Base-by-base conservation (phyloP, 495 filamentous ascomycete species). In the Penicillium malachiteum region DNA sequence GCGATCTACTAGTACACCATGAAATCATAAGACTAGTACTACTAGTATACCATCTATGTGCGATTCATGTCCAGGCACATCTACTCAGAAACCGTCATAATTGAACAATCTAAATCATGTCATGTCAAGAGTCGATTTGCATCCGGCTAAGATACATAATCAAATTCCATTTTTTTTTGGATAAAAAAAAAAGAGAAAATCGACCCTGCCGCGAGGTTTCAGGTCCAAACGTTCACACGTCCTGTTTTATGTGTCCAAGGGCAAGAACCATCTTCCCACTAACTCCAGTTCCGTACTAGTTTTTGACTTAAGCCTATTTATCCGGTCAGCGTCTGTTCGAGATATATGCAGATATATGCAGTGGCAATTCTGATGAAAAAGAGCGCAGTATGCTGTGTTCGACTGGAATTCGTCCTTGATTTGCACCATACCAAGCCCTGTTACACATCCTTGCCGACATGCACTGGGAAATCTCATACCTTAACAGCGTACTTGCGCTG, bases 401-500 rank as follows among this genome's bases (percentile, higher is more conserved):
- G 17, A 47, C 1, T 35, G 12, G 30, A 26, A 4, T 26, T 26
- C 21, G 21, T 26, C 21, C 21, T 26, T 26, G 21, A 26, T 26
- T 4, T 4, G 14, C 11, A 13, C 32, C 16, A 34, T 17, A 39
- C 31, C 34, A 50, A 8, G 40, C 26, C 35, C 35, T 41, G 3
- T 4, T 13, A 46, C 18, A 43, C 17, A 26, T 14, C 14, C 13
- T 43, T 43, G 31, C 34, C 11, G n/a, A 17, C n/a, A 26, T 43
- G 44, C 14, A 42, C 5, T 7, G 37, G 12, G 4, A 31, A 39
- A 14, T 34, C 41, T 67, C 80, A 67, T 85, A 92, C 94, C 92
- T 96, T 99, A 71, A 99, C 86, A 72, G 95, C 95, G 79, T 84
- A 99, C 80, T 96, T 97, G 76, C 95, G 84, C 84, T 93, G 90